phyloP scores from a whole-genome alignment of 1,284 basidiomycete species.

The Rhodotorula sp. region DNA sequence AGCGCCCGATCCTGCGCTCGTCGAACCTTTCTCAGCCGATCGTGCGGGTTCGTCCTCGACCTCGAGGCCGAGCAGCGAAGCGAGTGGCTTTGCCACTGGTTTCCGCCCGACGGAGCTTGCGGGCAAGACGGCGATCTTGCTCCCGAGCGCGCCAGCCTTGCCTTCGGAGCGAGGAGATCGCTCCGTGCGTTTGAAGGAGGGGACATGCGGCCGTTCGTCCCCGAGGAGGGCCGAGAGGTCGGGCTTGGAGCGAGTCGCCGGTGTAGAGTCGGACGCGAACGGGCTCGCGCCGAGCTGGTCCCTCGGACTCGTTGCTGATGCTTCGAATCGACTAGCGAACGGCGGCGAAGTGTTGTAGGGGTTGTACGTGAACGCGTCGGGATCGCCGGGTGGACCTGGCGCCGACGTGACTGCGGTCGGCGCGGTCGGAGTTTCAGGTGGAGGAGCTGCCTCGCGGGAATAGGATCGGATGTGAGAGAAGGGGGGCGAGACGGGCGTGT shows the following conservation, averaged over 20 bases:
- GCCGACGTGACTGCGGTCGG: neutral
- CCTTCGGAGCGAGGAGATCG: conserved; percentile 3
- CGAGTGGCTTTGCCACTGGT: conserved; percentile 28
- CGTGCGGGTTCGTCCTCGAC: conserved; percentile 5
- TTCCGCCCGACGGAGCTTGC: conserved; percentile 27
- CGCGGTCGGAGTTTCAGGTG: conserved; percentile 28
- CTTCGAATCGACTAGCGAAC: neutral
- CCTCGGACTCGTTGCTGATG: neutral
- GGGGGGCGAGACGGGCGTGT: neutral
- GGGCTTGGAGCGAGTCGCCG: neutral
- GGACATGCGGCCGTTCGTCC: conserved; percentile 24
- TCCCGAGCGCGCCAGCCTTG: neutral
- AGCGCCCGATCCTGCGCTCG: no score
- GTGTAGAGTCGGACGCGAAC: neutral
- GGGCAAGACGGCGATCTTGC: conserved; percentile 25
- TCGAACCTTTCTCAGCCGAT: neutral
- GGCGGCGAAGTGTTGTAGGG: conserved; percentile 18
- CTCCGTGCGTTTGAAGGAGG: conserved; percentile 14
- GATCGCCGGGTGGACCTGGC: conserved; percentile 1
- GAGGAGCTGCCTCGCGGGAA: conserved; percentile 24
- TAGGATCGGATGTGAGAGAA: conserved; percentile 3
- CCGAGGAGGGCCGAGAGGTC: conserved; percentile 33
- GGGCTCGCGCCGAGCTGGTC: neutral
- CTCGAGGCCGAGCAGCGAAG: conserved; percentile 31
- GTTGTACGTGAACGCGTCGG: conserved; percentile 5